Percentiles rank a stretch among this genome's conserved stretches.
These are phyloP conservation scores for Styphnolobium japonicum DNA, from an alignment of 306 rosid species.

Conservation along the genomic window DNA sequence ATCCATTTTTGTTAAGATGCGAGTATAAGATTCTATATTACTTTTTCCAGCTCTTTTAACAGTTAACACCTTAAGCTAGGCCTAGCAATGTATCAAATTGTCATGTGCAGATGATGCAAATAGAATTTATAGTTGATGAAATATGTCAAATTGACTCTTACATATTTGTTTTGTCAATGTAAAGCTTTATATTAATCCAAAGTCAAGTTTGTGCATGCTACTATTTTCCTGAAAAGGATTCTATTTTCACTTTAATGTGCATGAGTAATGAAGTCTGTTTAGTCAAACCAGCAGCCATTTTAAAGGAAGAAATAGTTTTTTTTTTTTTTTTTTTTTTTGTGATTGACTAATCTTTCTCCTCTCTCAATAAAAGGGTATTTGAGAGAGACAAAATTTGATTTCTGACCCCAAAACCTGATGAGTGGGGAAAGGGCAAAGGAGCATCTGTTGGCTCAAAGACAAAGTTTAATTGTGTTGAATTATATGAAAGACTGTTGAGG, in stretches of 20 bases:
- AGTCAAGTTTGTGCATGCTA: background rate
- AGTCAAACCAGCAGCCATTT: background rate
- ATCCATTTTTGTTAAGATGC: background rate
- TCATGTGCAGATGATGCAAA: background rate
- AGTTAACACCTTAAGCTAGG: background rate
- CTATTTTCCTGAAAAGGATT: background rate
- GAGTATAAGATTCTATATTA: background rate
- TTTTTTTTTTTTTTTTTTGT: background rate
- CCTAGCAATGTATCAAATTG: background rate
- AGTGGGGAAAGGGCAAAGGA: background rate
- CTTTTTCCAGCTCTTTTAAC: background rate
- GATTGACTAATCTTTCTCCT: background rate
- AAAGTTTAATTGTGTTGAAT: too few species aligned
- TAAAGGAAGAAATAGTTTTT: background rate
- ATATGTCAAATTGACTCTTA: background rate
- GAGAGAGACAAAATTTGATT: too few species aligned
- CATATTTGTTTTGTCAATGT: background rate
- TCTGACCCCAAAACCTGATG: background rate
- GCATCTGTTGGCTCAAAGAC: background rate
- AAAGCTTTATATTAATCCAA: background rate
- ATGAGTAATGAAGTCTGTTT: background rate
- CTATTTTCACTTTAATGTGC: background rate
- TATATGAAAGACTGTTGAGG: background rate
- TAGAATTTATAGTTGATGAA: background rate
- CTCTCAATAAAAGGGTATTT: background rate